Evolutionary conservation across 345 rosid genomes (phyloP), one percentile per base, ranked within the genome.

Genomic region (Salix viminalis): DNA sequence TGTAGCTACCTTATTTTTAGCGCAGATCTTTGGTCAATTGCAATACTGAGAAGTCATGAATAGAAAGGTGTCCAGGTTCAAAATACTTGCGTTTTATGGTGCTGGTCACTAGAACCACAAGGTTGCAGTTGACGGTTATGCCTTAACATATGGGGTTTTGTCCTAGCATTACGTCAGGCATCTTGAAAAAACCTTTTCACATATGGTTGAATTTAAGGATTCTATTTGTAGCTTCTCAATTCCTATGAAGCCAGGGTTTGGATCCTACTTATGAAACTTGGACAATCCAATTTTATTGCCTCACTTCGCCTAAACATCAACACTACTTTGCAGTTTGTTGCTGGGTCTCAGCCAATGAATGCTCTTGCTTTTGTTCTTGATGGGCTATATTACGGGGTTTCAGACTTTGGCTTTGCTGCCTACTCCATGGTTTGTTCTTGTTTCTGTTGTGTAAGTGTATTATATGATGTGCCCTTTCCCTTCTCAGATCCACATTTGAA

Each of bases 301-400:
- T 62, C 0, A 14, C 9, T 62, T 62, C 32, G 5, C 66, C 30
- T 21, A 11, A 62, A 62, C 36, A n/a, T 24, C 3, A 23, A 62
- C 30, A 46, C 18, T 19, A 3, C 52, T 73, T 78, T 82, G 82
- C 86, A 96, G 99, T 96, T 96, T 83, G 96, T 96, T 77, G 98
- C 98, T 71, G 91, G 93, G 79, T 87, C 99, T 66, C 99, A 91
- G 79, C 98, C 99, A 34, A 83, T 96, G 77, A 96, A 96, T 80
- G 97, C 98, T 52, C 69, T 91, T 24, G 99, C 99, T 16, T 96
- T 96, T 64, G 93, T 96, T 72, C 74, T 91, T 23, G 99, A 96
- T 76, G 99, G 99, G 48, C 94, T 96, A 5, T 96, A 93, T 62
- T 93, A 93, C 42, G 99, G 97, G 50, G 99, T 89, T 82, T 93